Base-by-base conservation (phyloP, 495 filamentous ascomycete genomes). In the Penicillium parvum region DNA sequence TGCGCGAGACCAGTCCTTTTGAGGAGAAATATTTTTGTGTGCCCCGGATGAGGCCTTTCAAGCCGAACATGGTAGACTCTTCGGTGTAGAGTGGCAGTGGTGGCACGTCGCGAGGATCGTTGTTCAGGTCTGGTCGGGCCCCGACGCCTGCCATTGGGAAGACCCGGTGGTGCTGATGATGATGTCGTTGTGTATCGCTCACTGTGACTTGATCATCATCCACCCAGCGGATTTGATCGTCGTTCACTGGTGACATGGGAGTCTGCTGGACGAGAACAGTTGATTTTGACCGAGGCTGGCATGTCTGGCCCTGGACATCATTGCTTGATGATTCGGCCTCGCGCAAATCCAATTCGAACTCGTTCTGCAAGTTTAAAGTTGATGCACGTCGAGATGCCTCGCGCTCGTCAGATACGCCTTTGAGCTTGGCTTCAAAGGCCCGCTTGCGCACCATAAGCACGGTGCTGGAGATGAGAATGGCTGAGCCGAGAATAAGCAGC, bases 401-500 rank as follows among this genome's bases (percentile, higher is more conserved):
- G 20, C 56, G 73, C 29, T 72, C 67, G 37, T 74, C 63, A 10
- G 81, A 74, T 29, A 87, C 70, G 25, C 71, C 64, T 40, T 76
- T 55, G 55, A 90, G 82, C 38, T 81, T 79, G 7, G 58, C 61
- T 58, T 90, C 82, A 52, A 94, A 94, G 6, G 76, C 82, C 50
- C 74, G 73, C 58, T 81, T 84, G 19, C 88, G 72, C 7, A 84
- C 76, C 21, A 79, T 64, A 9, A 71, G 50, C 9, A 72, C 66
- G 1, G 64, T 61, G 32, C 61, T 62, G 2, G 69, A 72, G 25
- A 72, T 59, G 14, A 68, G 53, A 16, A 72, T 66, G 1, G 81
- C 74, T 29, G 83, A 83, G 3, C 88, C 88, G 10, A 89, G 58
- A 36, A 90, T 72, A 21, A 89, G 82, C 36, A 89, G 69, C 4